Percentiles rank a stretch among this genome's conserved stretches.
These are phyloP conservation scores for Polyporus tsugae DNA, from an alignment of 1,284 basidiomycete species.

Conservation along the genomic window DNA sequence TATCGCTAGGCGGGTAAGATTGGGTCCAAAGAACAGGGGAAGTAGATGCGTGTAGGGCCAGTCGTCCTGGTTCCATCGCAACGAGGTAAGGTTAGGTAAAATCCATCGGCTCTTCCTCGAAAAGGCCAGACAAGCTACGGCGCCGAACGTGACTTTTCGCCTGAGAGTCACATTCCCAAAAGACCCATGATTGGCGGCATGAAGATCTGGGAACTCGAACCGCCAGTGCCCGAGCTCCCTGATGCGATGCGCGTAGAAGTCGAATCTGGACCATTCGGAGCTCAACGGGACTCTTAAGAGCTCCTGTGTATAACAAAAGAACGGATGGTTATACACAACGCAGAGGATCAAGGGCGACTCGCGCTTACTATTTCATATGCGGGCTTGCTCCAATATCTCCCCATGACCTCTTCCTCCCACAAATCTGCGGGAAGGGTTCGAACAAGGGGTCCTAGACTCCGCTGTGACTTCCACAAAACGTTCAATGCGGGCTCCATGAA, in stretches of 20 bases:
- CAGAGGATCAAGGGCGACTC: too few relatives aligned
- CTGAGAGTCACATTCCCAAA: background rate
- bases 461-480: background rate
- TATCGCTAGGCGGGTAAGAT: background rate
- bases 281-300: background rate
- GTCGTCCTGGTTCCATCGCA: background rate
- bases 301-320: background rate
- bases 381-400: background rate
- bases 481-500: background rate
- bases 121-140: background rate
- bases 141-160: background rate
- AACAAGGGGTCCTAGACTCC: background rate
- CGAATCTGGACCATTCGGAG: background rate
- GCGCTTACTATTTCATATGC: background rate
- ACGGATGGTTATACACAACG: too few relatives aligned
- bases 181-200: background rate
- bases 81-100: background rate
- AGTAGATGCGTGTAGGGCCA: background rate
- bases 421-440: background rate
- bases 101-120: background rate
- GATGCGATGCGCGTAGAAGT: background rate
- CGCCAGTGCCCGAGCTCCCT: background rate
- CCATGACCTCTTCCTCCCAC: background rate
- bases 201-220: background rate
- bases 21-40: background rate